Percentiles rank a stretch among this genome's conserved stretches.
These are phyloP conservation scores for Colletotrichum ledebouriae DNA, from an alignment of 2,329 filamentous ascomycete species.

Conservation along the genomic window DNA sequence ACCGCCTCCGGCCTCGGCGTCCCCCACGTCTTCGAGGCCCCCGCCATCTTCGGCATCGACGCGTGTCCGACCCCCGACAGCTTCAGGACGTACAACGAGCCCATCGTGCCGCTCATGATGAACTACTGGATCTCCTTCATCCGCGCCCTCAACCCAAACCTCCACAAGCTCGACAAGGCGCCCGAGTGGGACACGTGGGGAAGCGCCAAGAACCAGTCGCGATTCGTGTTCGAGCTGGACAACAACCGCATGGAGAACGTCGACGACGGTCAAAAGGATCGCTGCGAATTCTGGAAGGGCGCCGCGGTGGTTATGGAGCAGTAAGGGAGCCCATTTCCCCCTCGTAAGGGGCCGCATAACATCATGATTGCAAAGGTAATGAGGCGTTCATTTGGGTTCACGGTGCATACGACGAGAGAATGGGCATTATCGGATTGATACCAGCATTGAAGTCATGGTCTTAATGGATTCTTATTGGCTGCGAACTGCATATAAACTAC, in stretches of 20 bases:
- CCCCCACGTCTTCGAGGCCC: conserved; percentile 61
- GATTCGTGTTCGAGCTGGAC: conserved; percentile 58
- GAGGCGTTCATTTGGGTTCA: conserved; percentile 26
- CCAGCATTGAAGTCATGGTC: conserved; percentile 15
- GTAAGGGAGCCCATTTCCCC: neutral
- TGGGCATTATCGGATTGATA: conserved; percentile 23
- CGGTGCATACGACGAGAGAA: conserved; percentile 1
- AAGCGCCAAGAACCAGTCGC: conserved; percentile 42
- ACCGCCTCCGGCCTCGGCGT: conserved; percentile 58
- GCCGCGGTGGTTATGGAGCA: conserved; percentile 50
- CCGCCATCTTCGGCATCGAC: conserved; percentile 63
- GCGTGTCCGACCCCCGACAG: conserved; percentile 51
- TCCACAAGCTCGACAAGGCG: conserved; percentile 48
- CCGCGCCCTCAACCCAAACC: conserved; percentile 59
- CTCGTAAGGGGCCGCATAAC: neutral
- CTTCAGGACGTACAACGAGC: conserved; percentile 60
- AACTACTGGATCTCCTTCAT: conserved; percentile 66
- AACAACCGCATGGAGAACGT: conserved; percentile 57
- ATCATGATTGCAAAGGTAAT: conserved; percentile 8
- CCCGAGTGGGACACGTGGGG: conserved; percentile 60
- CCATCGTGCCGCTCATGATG: conserved; percentile 61
- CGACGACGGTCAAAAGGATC: conserved; percentile 49
- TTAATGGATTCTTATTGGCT: neutral
- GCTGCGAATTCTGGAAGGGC: conserved; percentile 59
- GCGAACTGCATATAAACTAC: neutral